Evolutionary conservation across 352 stramenopile species (phyloP).

Genomic region (Pythium graminicola): DNA sequence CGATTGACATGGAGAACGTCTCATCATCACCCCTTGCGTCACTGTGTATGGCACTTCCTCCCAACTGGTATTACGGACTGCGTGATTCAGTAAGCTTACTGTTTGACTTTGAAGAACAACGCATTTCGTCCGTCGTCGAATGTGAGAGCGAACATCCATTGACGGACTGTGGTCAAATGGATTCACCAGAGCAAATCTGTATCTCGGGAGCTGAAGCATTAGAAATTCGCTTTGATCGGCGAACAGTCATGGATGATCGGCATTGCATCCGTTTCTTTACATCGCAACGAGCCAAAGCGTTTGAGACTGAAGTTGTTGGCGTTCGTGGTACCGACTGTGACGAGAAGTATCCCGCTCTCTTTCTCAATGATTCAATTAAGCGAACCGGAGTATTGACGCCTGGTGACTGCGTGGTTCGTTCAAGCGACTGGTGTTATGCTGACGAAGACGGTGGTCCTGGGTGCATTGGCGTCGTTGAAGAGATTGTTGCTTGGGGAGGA

Average conservation of each 20-base stretch:
- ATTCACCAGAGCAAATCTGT: constrained; percentile 20
- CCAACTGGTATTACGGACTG: constrained; percentile 58
- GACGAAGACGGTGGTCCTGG: constrained; percentile 65
- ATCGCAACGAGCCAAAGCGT: not conserved
- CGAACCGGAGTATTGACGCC: constrained; percentile 26
- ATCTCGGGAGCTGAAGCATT: constrained; percentile 50
- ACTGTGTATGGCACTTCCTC: constrained; percentile 25
- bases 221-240: constrained; percentile 64
- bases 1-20: not conserved
- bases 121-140: constrained; percentile 27
- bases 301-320: constrained; percentile 5
- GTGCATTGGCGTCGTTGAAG: constrained; percentile 46
- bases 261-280: constrained; percentile 13
- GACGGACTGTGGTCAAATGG: not conserved
- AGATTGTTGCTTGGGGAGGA: constrained; percentile 43
- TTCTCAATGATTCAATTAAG: constrained; percentile 31
- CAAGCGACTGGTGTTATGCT: constrained; percentile 62
- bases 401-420: constrained; percentile 50
- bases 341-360: constrained; percentile 30
- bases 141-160: constrained; percentile 54
- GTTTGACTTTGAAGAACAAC: constrained; percentile 45
- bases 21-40: constrained; percentile 29
- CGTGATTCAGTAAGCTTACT: constrained; percentile 48
- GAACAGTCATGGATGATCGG: constrained; percentile 33
- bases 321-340: constrained; percentile 9